These are phyloP conservation scores for Quercus glauca DNA, from an alignment of 306 rosid genomes.

Conservation along the genomic window DNA sequence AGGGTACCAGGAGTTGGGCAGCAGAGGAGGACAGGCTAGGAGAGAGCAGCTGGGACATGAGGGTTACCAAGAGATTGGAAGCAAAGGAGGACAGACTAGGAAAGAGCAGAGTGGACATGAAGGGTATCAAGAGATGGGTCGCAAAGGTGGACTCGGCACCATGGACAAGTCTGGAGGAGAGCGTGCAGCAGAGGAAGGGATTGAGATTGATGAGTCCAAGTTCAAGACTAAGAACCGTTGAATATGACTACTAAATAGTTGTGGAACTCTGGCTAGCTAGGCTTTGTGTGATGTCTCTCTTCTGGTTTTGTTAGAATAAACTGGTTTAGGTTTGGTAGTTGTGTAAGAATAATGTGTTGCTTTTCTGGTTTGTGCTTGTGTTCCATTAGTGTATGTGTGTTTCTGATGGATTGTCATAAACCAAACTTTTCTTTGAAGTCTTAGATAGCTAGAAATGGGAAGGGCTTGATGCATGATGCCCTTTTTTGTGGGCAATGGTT, in stretches of 20 bases:
- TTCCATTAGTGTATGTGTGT: not conserved
- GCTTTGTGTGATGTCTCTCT: not conserved
- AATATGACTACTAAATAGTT: not conserved
- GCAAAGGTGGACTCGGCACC: constrained; percentile 45
- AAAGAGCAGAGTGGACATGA: constrained; percentile 25
- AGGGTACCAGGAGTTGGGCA: constrained; percentile 47
- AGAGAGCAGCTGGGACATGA: constrained; percentile 63
- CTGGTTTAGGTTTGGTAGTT: not conserved
- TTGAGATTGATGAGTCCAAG: constrained; percentile 43
- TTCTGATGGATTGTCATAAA: not conserved
- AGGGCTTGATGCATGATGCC: not conserved
- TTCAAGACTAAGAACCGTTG: constrained; percentile 5
- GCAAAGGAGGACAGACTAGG: constrained; percentile 21
- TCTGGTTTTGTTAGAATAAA: no score
- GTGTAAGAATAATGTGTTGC: not conserved
- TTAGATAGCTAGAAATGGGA: not conserved
- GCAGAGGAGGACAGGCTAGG: constrained; percentile 59
- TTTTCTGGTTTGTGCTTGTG: not conserved
- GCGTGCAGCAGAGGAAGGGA: constrained; percentile 36
- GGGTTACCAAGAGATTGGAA: constrained; percentile 53
- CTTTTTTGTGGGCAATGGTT: not conserved
- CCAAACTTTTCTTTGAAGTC: not conserved
- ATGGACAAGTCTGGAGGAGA: constrained; percentile 37
- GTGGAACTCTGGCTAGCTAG: not conserved
- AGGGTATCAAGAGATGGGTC: constrained; percentile 46